Percentiles rank a stretch among this genome's conserved stretches.
These are phyloP conservation scores for Phytophthora pluvialis DNA, from an alignment of 352 stramenopile species.

Conservation along the genomic window DNA sequence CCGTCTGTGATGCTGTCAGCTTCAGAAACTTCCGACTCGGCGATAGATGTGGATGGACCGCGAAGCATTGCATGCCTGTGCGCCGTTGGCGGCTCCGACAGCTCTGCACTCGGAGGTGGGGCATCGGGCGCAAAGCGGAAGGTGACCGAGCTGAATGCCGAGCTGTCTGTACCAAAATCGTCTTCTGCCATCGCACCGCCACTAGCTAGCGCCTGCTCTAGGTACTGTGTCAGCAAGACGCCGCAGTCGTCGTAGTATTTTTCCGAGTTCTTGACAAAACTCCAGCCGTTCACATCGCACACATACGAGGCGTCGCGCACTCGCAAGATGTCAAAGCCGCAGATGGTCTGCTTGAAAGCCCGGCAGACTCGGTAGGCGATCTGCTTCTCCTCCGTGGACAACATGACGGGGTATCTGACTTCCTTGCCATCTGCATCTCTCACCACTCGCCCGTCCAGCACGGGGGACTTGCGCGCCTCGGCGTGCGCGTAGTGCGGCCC, in stretches of 20 bases:
- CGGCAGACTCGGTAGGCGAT: conserved; percentile 93
- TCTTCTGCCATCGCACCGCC: conserved; percentile 36
- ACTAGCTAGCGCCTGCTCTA: conserved; percentile 65
- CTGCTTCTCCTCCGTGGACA: conserved; percentile 98
- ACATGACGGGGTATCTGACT: conserved; percentile 98
- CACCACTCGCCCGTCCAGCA: conserved; percentile 98
- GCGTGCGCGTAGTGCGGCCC: conserved; percentile 99
- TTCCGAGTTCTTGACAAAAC: conserved; percentile 99
- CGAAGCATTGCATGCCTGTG: conserved; percentile 38
- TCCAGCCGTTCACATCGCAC: conserved; percentile 99
- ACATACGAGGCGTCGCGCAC: conserved; percentile 94
- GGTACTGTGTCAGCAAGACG: conserved; percentile 90
- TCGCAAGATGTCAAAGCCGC: conserved; percentile 99
- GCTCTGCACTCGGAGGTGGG: conserved; percentile 48
- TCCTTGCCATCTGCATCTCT: conserved; percentile 98
- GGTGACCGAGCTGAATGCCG: conserved; percentile 66
- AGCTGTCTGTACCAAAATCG: conserved; percentile 57
- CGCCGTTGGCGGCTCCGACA: conserved; percentile 62
- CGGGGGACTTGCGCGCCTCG: conserved; percentile 98
- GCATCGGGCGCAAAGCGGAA: conserved; percentile 64
- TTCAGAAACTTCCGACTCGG: conserved; percentile 35
- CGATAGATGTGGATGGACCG: conserved; percentile 36
- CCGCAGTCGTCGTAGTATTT: conserved; percentile 99
- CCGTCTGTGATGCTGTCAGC: conserved; percentile 34
- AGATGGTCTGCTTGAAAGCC: conserved; percentile 94